These are phyloP conservation scores for Globisporangium camurandrum DNA, from an alignment of 352 stramenopile genomes.

Conservation along the genomic window DNA sequence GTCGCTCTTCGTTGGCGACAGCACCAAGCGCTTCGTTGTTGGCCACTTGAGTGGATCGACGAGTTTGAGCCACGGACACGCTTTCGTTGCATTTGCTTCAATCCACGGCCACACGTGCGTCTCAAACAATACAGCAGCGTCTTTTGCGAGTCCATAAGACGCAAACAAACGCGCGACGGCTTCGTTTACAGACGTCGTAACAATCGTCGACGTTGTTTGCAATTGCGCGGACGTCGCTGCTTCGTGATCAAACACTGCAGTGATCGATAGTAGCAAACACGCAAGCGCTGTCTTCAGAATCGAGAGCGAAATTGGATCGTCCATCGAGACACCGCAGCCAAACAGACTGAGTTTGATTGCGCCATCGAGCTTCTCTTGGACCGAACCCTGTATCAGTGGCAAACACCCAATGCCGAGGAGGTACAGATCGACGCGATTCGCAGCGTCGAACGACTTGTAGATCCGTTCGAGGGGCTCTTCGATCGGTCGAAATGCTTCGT, in stretches of 20 bases:
- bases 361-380: slow-evolving; percentile 46
- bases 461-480: slow-evolving; percentile 61
- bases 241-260: slow-evolving; percentile 56
- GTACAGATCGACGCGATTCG: slow-evolving; percentile 49
- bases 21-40: slow-evolving; percentile 33
- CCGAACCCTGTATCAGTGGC: slow-evolving; percentile 37
- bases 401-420: slow-evolving; percentile 54
- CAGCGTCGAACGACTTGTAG: slow-evolving; percentile 51
- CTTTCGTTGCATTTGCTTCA: slow-evolving; percentile 39
- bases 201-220: slow-evolving; percentile 44
- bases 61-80: slow-evolving; percentile 61
- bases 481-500: slow-evolving; percentile 54
- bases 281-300: slow-evolving; percentile 32
- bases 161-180: slow-evolving; percentile 41
- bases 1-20: slow-evolving; percentile 17
- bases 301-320: slow-evolving; percentile 27
- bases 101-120: slow-evolving; percentile 58
- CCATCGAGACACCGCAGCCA: slow-evolving; percentile 22
- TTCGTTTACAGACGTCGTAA: slow-evolving; percentile 48
- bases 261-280: slow-evolving; percentile 47
- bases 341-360: slow-evolving; percentile 51
- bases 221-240: slow-evolving; percentile 40
- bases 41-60: slow-evolving; percentile 68
- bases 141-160: slow-evolving; percentile 29
- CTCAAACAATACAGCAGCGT: slow-evolving; percentile 25